phyloP scores from a whole-genome alignment of 305 asterid species.

The Withania somnifera region DNA sequence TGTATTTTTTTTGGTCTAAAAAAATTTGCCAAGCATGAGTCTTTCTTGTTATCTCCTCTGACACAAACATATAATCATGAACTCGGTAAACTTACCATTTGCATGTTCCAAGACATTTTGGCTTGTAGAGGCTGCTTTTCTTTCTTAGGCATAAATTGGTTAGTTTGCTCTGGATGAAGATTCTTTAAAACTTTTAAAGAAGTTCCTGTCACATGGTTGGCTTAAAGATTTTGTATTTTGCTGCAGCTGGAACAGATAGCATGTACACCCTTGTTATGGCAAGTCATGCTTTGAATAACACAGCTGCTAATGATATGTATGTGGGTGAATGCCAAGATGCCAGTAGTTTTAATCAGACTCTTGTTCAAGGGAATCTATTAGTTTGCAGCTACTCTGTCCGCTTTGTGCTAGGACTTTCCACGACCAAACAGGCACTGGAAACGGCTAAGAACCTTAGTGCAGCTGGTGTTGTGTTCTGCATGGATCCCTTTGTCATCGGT shows the following conservation, averaged over 20 bases:
- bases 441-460: slow-evolving; percentile 79
- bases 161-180: background rate
- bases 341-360: slow-evolving; percentile 40
- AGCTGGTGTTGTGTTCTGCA: slow-evolving; percentile 80
- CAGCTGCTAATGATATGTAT: slow-evolving; percentile 50
- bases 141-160: background rate
- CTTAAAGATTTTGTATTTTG: background rate
- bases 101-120: background rate
- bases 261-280: slow-evolving; percentile 77
- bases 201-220: background rate
- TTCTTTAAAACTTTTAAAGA: background rate
- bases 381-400: slow-evolving; percentile 96
- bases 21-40: background rate
- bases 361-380: slow-evolving; percentile 69
- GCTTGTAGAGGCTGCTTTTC: background rate
- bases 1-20: background rate
- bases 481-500: slow-evolving; percentile 90
- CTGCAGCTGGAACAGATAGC: slow-evolving; percentile 71
- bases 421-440: slow-evolving; percentile 75
- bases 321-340: slow-evolving; percentile 90
- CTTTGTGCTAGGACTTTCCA: slow-evolving; percentile 88
- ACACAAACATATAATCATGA: background rate
- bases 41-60: background rate
- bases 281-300: slow-evolving; percentile 53
- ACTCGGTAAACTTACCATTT: background rate